Evolutionary conservation across 306 rosid species (phyloP), one percentile per base, ranked within the genome.

Genomic region (Cicer yamashitae): DNA sequence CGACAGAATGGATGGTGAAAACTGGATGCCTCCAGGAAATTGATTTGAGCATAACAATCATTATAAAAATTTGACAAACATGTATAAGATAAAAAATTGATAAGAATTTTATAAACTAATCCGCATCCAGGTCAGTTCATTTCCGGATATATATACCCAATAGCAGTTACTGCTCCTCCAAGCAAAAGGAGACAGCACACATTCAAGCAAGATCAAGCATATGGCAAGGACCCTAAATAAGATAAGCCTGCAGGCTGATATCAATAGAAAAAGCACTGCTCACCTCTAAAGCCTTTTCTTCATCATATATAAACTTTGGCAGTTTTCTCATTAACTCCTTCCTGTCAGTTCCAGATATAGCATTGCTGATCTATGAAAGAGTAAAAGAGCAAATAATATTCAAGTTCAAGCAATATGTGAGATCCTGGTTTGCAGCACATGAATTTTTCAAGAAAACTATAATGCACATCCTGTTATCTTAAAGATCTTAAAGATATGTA

Each of bases 211-310:
- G 37, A 25, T 3, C 34, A 25, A 25, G 34, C 34, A 25, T 25
- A 30, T 45, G 71, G 44, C 37, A 13, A 38, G 44, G 45, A 39
- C 61, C 37, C 13, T 43, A 58, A 18, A 40, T 40, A 38, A 8
- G 59, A 86, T 40, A 74, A 62, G 63, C 76, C 69, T 56, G 59
- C 60, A 67, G 54, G 52, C 72, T 41, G 38, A 68, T 66, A 70
- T 67, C 51, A 79, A 73, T 62, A 60, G 74, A 66, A 34, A 74
- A 34, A 74, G 45, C 70, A 70, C 74, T 81, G 68, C 76, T 85
- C 83, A 94, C 99, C 98, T 94, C 99, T 82, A 90, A 76, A 75
- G 93, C 93, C 78, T 92, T 94, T 81, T 94, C 99, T 83, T 94
- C 99, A 67, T 92, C 98, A 71, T 94, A 94, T 64, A 94, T 90